phyloP scores from a whole-genome alignment of 148 eudicot genomes.

The Arctostaphylos glauca region DNA sequence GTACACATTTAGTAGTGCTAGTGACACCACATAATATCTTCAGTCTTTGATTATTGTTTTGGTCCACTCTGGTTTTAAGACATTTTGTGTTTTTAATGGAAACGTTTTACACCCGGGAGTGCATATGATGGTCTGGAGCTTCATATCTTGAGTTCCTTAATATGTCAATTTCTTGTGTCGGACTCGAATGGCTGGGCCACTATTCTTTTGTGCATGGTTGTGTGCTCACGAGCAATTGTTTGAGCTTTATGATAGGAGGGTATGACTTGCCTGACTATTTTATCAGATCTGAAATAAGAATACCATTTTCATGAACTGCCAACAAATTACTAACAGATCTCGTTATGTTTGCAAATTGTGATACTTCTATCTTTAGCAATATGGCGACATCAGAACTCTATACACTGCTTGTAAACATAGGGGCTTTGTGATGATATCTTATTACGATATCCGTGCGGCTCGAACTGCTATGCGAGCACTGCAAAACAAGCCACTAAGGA shows the following conservation, averaged over 20 bases:
- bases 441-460: conserved; percentile 93
- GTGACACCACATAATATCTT: background rate
- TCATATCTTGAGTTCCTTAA: background rate
- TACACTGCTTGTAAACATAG: conserved; percentile 92
- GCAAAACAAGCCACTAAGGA: conserved; percentile 77
- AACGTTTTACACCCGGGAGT: background rate
- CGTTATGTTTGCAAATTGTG: background rate
- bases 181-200: background rate
- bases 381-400: conserved; percentile 86
- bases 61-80: background rate
- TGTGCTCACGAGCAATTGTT: background rate
- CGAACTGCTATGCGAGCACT: conserved; percentile 80
- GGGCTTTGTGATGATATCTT: conserved; percentile 98
- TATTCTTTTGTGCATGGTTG: background rate
- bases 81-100: background rate
- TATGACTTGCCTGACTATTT: background rate
- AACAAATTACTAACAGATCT: background rate
- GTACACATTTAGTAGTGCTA: conserved; percentile 6
- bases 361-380: conserved; percentile 52
- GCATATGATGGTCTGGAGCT: background rate
- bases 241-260: background rate
- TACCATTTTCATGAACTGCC: background rate
- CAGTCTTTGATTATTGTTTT: background rate
- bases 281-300: background rate
- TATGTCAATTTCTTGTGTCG: background rate